phyloP scores from a whole-genome alignment of 1,284 basidiomycete species.

The Sphaerobolus stellatus region DNA sequence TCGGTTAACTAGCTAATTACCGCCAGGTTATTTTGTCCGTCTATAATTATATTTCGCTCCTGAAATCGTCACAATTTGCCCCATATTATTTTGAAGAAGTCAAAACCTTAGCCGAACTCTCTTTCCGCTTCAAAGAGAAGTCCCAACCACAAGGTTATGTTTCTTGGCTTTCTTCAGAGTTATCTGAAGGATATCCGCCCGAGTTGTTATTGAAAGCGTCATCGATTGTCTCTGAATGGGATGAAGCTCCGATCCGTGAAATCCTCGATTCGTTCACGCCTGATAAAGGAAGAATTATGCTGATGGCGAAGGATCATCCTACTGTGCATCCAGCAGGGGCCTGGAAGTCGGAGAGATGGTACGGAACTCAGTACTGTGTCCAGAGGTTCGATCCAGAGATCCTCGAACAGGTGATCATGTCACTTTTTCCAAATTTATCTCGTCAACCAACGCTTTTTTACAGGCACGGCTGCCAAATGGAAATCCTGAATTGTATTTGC shows the following conservation, averaged over 20 bases:
- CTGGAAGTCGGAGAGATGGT: constrained; percentile 82
- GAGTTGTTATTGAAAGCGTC: constrained; percentile 78
- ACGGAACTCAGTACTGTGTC: constrained; percentile 81
- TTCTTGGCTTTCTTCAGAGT: constrained; percentile 71
- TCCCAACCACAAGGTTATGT: constrained; percentile 79
- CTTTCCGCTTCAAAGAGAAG: constrained; percentile 92
- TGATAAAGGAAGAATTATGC: constrained; percentile 65
- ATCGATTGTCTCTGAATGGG: constrained; percentile 78
- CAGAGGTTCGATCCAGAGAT: constrained; percentile 67
- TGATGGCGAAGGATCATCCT: constrained; percentile 65
- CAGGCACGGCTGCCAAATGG: constrained; percentile 62
- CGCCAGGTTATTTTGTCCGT: constrained; percentile 9
- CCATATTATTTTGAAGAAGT: constrained; percentile 81
- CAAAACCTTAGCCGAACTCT: constrained; percentile 69
- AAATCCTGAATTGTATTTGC: constrained; percentile 74
- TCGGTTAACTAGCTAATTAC: too few relatives aligned
- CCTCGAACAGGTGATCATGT: constrained; percentile 52
- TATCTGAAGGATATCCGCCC: constrained; percentile 80
- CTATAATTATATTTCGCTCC: constrained; percentile 74
- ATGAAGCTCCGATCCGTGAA: constrained; percentile 61
- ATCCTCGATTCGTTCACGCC: constrained; percentile 64
- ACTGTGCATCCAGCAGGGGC: constrained; percentile 37
- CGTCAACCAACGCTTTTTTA: neutral
- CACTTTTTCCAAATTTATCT: too few relatives aligned
- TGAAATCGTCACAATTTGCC: constrained; percentile 73